Conservation (phyloP, 441 rosid genomes). For the Mallotus repandus region DNA sequence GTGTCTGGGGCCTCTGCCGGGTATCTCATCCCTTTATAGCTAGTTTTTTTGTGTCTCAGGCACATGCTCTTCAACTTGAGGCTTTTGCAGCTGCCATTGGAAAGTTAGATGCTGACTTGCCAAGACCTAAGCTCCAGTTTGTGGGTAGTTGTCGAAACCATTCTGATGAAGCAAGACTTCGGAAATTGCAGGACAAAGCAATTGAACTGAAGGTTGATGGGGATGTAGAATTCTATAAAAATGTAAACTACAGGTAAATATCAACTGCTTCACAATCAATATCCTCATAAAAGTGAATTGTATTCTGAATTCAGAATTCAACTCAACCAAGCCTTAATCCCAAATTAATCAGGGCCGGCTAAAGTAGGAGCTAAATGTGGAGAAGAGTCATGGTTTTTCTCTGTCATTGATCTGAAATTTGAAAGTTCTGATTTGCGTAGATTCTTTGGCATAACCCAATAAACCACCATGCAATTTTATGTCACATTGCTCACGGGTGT, state of each 20-base stretch:
- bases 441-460: no score
- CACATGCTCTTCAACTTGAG: constrained; percentile 86
- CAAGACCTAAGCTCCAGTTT: constrained; percentile 80
- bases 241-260: constrained; percentile 66
- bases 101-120: constrained; percentile 46
- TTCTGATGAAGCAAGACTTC: constrained; percentile 77
- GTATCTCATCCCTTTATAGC: constrained; percentile 14
- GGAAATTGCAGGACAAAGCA: constrained; percentile 69
- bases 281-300: not conserved
- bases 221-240: constrained; percentile 73
- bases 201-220: constrained; percentile 56
- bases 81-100: constrained; percentile 64
- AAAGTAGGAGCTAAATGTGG: no score
- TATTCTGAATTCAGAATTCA: not conserved
- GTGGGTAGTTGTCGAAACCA: constrained; percentile 92
- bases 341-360: no score
- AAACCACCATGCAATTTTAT: no score
- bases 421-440: no score
- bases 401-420: no score
- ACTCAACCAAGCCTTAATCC: not conserved
- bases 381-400: no score
- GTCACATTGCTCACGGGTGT: not conserved
- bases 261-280: constrained; percentile 11
- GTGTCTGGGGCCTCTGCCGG: constrained; percentile 23
- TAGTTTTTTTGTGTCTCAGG: constrained; percentile 47